phyloP scores from a whole-genome alignment of 208 protist species.

The Leishmania mexicana region DNA sequence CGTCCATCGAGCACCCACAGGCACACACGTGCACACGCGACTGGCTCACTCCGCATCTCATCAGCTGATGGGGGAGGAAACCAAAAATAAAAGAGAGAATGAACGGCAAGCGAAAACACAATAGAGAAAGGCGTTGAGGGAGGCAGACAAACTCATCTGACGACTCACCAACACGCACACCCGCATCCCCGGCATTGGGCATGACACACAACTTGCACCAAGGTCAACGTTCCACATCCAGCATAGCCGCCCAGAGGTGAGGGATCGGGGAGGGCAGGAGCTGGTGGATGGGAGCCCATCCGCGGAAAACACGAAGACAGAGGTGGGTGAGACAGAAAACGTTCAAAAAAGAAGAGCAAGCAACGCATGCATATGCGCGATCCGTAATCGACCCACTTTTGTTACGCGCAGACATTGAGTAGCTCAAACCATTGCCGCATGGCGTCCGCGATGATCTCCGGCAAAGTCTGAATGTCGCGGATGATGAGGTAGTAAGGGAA shows the following conservation, averaged over 20 bases:
- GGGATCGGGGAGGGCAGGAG: neutral
- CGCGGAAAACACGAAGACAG: conserved; percentile 7
- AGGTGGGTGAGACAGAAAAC: neutral
- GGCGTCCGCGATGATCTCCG: conserved; percentile 97
- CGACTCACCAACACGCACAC: neutral
- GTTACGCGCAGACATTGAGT: conserved; percentile 61
- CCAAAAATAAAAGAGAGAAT: neutral
- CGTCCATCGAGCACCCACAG: no score
- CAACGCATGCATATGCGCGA: neutral
- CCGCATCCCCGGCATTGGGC: neutral
- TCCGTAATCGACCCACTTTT: neutral
- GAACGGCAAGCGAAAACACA: neutral
- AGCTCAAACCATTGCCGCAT: conserved; percentile 99
- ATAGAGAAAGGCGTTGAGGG: neutral
- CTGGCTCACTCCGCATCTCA: neutral
- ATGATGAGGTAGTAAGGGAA: conserved; percentile 99
- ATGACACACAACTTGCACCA: neutral
- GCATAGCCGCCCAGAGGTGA: neutral
- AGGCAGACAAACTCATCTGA: neutral
- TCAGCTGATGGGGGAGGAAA: neutral
- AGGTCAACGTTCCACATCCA: neutral
- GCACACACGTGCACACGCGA: no score
- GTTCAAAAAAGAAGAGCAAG: neutral
- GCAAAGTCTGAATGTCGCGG: conserved; percentile 95
- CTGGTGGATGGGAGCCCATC: neutral